Percentiles rank a stretch among this genome's conserved stretches.
Conservation (phyloP, 2,329 filamentous ascomycete genomes). For the Fusarium drepaniforme region DNA sequence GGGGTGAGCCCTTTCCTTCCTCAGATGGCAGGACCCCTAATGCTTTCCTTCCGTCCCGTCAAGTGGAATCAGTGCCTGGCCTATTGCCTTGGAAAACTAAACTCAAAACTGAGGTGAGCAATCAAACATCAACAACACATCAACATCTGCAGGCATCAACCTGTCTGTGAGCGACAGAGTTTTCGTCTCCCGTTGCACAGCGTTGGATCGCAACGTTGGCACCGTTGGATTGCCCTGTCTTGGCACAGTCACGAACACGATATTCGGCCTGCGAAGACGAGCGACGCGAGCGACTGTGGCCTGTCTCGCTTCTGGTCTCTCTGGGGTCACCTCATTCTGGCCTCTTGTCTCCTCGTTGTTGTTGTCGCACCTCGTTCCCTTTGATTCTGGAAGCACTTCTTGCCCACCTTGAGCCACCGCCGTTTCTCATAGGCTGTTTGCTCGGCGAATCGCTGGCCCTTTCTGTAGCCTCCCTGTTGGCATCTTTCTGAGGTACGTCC, state of each 20-base stretch:
- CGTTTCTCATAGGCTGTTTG: conserved; percentile 28
- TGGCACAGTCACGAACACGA: conserved; percentile 26
- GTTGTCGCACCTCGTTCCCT: conserved; percentile 14
- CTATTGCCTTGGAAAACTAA: conserved; percentile 21
- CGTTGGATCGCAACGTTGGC: neutral
- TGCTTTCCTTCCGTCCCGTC: neutral
- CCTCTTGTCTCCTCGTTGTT: conserved; percentile 18
- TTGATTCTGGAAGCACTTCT: conserved; percentile 16
- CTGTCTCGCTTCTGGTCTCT: conserved; percentile 7
- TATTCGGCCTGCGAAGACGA: conserved; percentile 5
- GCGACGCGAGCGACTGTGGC: neutral
- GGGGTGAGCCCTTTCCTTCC: conserved; percentile 18
- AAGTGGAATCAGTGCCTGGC: conserved; percentile 8
- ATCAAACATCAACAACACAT: conserved; percentile 27
- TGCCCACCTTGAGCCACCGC: conserved; percentile 23
- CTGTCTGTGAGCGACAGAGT: conserved; percentile 14
- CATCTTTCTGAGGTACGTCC: conserved; percentile 18
- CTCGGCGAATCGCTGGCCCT: conserved; percentile 38
- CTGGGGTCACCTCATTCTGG: conserved; percentile 8
- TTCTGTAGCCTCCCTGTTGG: conserved; percentile 28
- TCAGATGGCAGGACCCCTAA: neutral
- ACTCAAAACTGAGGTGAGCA: conserved; percentile 35
- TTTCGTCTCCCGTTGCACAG: conserved; percentile 12
- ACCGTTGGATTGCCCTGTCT: conserved; percentile 4
- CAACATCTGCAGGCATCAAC: conserved; percentile 12